Conservation (phyloP, 1,139 yeast species). For the Diutina ranongensis region DNA sequence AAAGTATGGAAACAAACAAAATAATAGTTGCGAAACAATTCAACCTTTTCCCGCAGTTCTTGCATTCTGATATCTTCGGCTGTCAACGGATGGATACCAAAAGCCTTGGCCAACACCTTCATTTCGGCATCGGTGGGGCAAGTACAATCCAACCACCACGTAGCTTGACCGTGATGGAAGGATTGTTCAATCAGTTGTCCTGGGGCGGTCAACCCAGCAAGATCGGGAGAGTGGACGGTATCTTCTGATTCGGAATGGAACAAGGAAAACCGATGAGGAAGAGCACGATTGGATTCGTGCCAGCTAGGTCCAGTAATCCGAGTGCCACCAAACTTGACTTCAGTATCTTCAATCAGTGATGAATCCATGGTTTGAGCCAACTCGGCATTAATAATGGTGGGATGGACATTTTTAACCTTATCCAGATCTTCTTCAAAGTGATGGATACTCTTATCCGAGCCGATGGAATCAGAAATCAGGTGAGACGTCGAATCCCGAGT, state of each 20-base stretch:
- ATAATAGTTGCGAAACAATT: conserved; percentile 60
- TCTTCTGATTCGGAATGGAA: conserved; percentile 75
- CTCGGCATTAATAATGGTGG: neutral
- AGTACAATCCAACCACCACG: conserved; percentile 71
- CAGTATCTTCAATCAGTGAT: neutral
- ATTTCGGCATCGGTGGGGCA: conserved; percentile 63
- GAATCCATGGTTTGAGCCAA: neutral
- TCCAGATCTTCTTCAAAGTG: neutral
- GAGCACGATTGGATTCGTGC: neutral
- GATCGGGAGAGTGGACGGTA: conserved; percentile 81
- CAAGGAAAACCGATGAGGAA: conserved; percentile 50
- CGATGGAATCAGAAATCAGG: neutral
- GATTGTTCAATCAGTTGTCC: conserved; percentile 55
- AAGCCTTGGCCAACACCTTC: conserved; percentile 54
- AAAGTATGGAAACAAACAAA: conserved; percentile 79
- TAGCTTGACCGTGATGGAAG: conserved; percentile 48
- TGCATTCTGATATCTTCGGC: conserved; percentile 81
- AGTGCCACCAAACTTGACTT: conserved; percentile 6
- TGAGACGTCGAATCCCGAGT: neutral
- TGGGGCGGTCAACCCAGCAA: conserved; percentile 59
- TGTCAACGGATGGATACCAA: conserved; percentile 76
- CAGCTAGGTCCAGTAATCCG: neutral
- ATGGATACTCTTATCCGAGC: neutral
- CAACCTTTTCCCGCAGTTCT: conserved; percentile 80
- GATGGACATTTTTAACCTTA: neutral